A percentile compares a stretch with the other conserved stretches of the same genome.
Evolutionary conservation across 2,329 filamentous ascomycete species (phyloP).

Genomic region (Penicillium sp.): DNA sequence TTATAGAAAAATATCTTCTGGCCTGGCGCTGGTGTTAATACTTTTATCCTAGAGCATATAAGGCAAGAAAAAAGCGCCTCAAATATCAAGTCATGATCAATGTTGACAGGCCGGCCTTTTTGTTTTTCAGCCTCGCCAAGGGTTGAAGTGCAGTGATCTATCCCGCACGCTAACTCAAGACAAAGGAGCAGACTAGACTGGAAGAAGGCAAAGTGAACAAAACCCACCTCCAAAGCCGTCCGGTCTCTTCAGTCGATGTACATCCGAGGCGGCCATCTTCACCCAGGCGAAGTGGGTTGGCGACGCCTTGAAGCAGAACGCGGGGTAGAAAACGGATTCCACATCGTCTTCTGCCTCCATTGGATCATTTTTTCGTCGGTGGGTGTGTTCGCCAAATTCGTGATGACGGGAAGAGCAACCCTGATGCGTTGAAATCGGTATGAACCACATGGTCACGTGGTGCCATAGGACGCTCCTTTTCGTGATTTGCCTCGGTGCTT

Average conservation of each 20-base stretch:
- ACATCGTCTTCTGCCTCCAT: constrained; percentile 26
- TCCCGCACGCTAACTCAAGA: neutral
- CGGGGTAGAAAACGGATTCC: constrained; percentile 52
- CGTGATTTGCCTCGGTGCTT: neutral
- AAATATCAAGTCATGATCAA: neutral
- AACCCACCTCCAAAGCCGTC: constrained; percentile 53
- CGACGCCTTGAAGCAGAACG: constrained; percentile 59
- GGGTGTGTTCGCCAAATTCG: neutral
- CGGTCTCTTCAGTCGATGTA: constrained; percentile 52
- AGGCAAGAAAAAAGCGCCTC: neutral
- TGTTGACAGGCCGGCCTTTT: neutral
- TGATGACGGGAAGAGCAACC: neutral
- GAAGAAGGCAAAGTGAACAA: neutral
- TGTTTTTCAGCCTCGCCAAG: no score
- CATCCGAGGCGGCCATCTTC: constrained; percentile 56
- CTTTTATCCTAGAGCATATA: neutral
- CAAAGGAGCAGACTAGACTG: neutral
- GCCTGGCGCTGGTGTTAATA: constrained; percentile 33
- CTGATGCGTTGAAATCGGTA: neutral
- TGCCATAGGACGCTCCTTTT: neutral
- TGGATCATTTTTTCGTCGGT: constrained; percentile 24
- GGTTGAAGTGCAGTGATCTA: neutral
- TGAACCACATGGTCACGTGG: constrained; percentile 5
- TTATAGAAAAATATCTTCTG: constrained; percentile 62
- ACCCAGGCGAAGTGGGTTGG: constrained; percentile 64